Conservation (phyloP, 1,284 basidiomycete species). For the Schizopora paradoxa region DNA sequence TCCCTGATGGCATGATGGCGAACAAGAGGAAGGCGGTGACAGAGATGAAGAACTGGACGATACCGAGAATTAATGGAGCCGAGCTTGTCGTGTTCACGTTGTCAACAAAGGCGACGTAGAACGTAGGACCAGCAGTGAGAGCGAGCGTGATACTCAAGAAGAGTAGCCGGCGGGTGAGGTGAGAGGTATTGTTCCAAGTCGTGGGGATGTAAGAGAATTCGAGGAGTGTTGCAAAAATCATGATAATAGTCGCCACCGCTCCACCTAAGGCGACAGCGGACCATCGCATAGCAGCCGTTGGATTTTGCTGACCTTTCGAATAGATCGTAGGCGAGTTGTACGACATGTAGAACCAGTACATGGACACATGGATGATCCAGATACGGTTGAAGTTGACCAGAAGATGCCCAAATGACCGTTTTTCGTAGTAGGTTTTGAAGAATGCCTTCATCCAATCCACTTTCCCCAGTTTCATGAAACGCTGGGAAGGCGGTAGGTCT, state of each 20-base stretch:
- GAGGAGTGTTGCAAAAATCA: constrained; percentile 87
- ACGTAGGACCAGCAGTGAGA: constrained; percentile 82
- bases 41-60: constrained; percentile 90
- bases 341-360: constrained; percentile 93
- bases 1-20: constrained; percentile 82
- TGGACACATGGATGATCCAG: constrained; percentile 90
- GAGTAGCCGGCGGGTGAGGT: constrained; percentile 79
- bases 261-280: constrained; percentile 88
- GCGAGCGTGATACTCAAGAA: constrained; percentile 83
- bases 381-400: constrained; percentile 98
- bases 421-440: constrained; percentile 97
- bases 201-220: constrained; percentile 96
- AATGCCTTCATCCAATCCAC: constrained; percentile 93
- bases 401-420: constrained; percentile 89
- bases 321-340: constrained; percentile 92
- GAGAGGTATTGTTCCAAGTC: constrained; percentile 96
- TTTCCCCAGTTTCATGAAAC: constrained; percentile 93
- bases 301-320: constrained; percentile 38
- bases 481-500: constrained; percentile 81
- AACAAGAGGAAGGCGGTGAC: constrained; percentile 79
- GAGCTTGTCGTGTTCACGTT: constrained; percentile 54
- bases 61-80: constrained; percentile 79
- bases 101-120: constrained; percentile 81
- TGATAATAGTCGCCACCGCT: constrained; percentile 85
- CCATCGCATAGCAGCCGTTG: constrained; percentile 75